phyloP scores from a whole-genome alignment of 78 protist genomes.

The Tieghemostelium lacteum region DNA sequence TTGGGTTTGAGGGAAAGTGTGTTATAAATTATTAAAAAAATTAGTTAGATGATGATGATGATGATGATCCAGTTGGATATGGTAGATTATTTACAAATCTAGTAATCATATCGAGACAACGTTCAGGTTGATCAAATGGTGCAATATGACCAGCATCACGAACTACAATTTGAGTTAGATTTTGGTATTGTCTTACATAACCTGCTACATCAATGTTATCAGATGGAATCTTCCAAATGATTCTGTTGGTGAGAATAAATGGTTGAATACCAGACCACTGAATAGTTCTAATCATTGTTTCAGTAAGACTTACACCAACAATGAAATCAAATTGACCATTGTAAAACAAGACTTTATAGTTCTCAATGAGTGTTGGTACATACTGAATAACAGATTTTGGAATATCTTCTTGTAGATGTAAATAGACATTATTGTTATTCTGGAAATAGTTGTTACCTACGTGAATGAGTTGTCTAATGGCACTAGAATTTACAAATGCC shows the following conservation, averaged over 20 bases:
- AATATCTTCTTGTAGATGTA: conserved; percentile 12
- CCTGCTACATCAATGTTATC: conserved; percentile 75
- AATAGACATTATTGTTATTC: conserved; percentile 27
- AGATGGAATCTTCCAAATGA: conserved; percentile 54
- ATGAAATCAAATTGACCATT: conserved; percentile 85
- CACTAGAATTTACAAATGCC: conserved; percentile 42
- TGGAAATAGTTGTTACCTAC: conserved; percentile 60
- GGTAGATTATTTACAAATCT: conserved; percentile 41
- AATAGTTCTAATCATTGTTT: conserved; percentile 44
- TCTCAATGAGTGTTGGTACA: conserved; percentile 12
- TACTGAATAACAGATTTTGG: conserved; percentile 36
- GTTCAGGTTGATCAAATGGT: conserved; percentile 79
- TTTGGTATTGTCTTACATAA: conserved; percentile 68
- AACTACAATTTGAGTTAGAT: conserved; percentile 70
- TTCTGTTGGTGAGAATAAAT: conserved; percentile 11
- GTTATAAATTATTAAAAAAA: too few relatives aligned
- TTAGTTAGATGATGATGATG: too few relatives aligned
- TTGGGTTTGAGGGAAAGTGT: too few relatives aligned
- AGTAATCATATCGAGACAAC: conserved; percentile 52
- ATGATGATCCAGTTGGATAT: conserved; percentile 8
- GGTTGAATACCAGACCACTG: conserved; percentile 50
- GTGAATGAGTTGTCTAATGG: conserved; percentile 43
- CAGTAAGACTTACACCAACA: conserved; percentile 71
- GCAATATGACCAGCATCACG: conserved; percentile 88
- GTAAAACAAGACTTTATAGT: conserved; percentile 73